Evolutionary conservation across 768 basidiomycete species (phyloP).

Genomic region (Boletus reticulatus): DNA sequence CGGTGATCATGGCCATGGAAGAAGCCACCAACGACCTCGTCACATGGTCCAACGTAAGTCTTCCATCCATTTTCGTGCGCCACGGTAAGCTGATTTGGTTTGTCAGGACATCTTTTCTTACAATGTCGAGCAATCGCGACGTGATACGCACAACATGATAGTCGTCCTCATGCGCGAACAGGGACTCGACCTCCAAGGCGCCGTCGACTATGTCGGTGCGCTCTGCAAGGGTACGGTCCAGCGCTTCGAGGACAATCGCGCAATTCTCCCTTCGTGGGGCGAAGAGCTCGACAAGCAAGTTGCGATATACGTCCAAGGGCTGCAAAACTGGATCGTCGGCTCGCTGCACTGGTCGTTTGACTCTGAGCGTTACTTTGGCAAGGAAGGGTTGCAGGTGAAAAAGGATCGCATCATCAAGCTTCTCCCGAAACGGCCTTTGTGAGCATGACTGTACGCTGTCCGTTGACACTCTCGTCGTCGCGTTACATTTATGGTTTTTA

Average conservation of each 20-base stretch:
- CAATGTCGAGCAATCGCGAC: slow-evolving; percentile 69
- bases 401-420: slow-evolving; percentile 50
- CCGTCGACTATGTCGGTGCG: slow-evolving; percentile 62
- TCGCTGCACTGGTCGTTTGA: slow-evolving; percentile 73
- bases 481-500: background rate
- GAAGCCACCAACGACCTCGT: slow-evolving; percentile 52
- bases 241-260: slow-evolving; percentile 46
- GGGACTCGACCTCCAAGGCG: slow-evolving; percentile 55
- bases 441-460: background rate
- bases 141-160: slow-evolving; percentile 72
- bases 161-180: slow-evolving; percentile 65
- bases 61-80: background rate
- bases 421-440: slow-evolving; percentile 37
- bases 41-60: slow-evolving; percentile 43
- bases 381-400: slow-evolving; percentile 53
- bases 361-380: slow-evolving; percentile 67
- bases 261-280: slow-evolving; percentile 59
- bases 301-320: slow-evolving; percentile 53
- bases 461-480: background rate
- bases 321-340: slow-evolving; percentile 72
- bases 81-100: background rate
- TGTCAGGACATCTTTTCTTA: slow-evolving; percentile 71
- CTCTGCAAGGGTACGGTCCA: slow-evolving; percentile 57
- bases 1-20: slow-evolving; percentile 43
- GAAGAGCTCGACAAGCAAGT: slow-evolving; percentile 59